Conservation (phyloP, 305 asterid genomes). For the Fraxinus paxiana region DNA sequence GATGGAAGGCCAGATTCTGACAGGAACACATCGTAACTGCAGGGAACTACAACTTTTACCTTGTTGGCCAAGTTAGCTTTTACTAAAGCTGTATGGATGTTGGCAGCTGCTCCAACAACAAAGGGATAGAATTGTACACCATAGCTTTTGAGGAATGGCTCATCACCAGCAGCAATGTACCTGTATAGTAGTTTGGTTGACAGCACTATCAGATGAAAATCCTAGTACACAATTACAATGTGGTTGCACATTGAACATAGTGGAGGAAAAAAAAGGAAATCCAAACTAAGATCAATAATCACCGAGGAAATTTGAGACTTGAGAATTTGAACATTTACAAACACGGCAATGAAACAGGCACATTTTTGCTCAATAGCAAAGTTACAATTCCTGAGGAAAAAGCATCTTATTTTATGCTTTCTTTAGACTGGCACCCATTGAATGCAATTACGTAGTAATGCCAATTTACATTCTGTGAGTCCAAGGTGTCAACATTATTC, state of each 20-base stretch:
- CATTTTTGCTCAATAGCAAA: background rate
- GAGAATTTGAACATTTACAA: background rate
- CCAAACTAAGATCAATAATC: background rate
- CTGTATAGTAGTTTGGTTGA: conserved; percentile 29
- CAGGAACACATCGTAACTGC: conserved; percentile 59
- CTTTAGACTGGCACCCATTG: background rate
- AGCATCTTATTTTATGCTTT: background rate
- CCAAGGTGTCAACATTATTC: background rate
- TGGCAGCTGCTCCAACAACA: conserved; percentile 66
- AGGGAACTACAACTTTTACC: conserved; percentile 63
- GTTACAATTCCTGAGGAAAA: background rate
- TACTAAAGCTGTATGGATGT: conserved; percentile 55
- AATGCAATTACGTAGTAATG: background rate
- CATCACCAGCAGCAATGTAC: conserved; percentile 72
- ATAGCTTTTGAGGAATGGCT: conserved; percentile 61
- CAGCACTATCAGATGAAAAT: background rate
- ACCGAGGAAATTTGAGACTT: background rate
- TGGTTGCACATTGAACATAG: background rate
- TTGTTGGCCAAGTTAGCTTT: conserved; percentile 53
- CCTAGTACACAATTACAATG: background rate
- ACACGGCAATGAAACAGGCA: background rate
- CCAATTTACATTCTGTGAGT: background rate
- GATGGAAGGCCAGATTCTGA: conserved; percentile 57
- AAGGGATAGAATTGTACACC: conserved; percentile 65
- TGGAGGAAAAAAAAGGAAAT: background rate